Evolutionary conservation across 1,139 yeast species (phyloP).

Genomic region (Pichia sp.): DNA sequence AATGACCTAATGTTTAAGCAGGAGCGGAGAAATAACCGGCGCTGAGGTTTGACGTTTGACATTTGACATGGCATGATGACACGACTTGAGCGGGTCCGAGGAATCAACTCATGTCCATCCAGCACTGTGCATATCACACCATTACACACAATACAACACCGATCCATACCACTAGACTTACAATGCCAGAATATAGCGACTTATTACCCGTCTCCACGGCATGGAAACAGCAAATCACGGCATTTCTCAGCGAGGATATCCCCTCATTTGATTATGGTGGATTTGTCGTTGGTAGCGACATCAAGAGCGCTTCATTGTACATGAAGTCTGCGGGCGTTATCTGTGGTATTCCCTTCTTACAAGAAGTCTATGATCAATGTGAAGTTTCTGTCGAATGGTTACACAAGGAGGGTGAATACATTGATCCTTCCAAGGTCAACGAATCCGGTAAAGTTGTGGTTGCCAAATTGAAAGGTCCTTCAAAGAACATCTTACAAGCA

Average conservation of each 20-base stretch:
- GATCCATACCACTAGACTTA: no score
- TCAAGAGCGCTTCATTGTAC: conserved; percentile 66
- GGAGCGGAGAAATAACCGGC: no score
- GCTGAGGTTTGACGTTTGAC: no score
- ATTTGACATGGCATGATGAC: no score
- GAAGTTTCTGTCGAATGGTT: conserved; percentile 66
- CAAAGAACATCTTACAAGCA: conserved; percentile 67
- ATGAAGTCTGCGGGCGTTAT: conserved; percentile 78
- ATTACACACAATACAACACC: no score
- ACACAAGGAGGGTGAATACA: conserved; percentile 56
- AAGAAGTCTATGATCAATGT: conserved; percentile 78
- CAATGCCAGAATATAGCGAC: conserved; percentile 26
- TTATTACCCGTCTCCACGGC: conserved; percentile 66
- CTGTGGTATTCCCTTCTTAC: conserved; percentile 88
- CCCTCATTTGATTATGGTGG: conserved; percentile 96
- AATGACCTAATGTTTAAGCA: no score
- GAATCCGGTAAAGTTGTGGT: conserved; percentile 57
- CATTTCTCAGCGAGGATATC: conserved; percentile 78
- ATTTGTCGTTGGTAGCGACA: conserved; percentile 77
- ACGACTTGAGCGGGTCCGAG: no score
- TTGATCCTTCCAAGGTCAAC: conserved; percentile 43
- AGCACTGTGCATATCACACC: no score
- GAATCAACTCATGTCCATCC: no score
- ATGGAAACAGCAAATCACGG: conserved; percentile 75
- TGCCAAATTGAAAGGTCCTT: conserved; percentile 77